A percentile compares a stretch with the other conserved stretches of the same genome.
phyloP scores from a whole-genome alignment of 345 rosid genomes.

The sweet orange (Citrus sinensis) region DNA sequence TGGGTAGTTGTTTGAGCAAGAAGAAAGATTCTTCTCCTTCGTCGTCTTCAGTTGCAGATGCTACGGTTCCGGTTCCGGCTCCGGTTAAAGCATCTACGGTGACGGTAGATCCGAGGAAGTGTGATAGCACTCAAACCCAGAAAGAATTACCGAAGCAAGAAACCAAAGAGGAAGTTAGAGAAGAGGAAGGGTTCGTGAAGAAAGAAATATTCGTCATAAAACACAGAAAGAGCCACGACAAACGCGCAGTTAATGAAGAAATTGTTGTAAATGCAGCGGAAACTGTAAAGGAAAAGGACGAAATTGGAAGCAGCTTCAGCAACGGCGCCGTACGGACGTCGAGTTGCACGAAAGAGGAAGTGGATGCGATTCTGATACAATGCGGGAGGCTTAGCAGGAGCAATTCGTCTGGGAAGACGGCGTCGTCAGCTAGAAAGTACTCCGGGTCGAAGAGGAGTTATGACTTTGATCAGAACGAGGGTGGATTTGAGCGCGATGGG shows the following conservation, averaged over 20 bases:
- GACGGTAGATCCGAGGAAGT: conserved; percentile 10
- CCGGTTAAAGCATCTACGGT: background rate
- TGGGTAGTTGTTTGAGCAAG: conserved; percentile 78
- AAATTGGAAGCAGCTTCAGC: conserved; percentile 16
- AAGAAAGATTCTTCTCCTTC: conserved; percentile 36
- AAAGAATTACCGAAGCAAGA: background rate
- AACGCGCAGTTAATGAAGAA: conserved; percentile 20
- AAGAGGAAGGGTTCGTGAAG: conserved; percentile 35
- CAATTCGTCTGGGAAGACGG: conserved; percentile 54
- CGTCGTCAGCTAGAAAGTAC: conserved; percentile 46
- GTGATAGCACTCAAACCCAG: conserved; percentile 7
- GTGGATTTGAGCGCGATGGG: conserved; percentile 14
- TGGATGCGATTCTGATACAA: conserved; percentile 88
- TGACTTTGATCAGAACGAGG: conserved; percentile 53
- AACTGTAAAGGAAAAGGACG: conserved; percentile 17
- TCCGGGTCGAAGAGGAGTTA: conserved; percentile 94
- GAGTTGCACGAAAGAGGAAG: conserved; percentile 72
- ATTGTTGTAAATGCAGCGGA: background rate
- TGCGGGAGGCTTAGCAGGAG: conserved; percentile 90
- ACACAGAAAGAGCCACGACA: conserved; percentile 81
- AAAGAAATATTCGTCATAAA: conserved; percentile 78
- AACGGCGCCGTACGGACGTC: conserved; percentile 38
- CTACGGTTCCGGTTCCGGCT: conserved; percentile 12
- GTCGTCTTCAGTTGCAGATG: background rate
- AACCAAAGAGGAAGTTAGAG: background rate